A percentile compares a stretch with the other conserved stretches of the same genome.
These are phyloP conservation scores for Bruguiera hainesii DNA, from an alignment of 441 rosid genomes.

Conservation along the genomic window DNA sequence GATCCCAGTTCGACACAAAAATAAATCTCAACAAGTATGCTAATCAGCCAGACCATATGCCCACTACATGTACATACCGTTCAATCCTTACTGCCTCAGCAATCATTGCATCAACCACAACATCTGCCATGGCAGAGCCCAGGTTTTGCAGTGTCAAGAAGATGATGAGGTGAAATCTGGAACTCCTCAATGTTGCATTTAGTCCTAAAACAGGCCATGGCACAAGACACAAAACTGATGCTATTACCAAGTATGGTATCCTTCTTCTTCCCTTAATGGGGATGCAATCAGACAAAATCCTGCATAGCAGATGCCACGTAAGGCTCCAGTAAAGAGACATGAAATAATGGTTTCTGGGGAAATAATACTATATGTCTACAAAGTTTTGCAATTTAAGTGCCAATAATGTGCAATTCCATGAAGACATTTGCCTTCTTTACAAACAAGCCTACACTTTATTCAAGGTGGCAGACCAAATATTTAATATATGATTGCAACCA, in stretches of 20 bases:
- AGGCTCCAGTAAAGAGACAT: conserved; percentile 13
- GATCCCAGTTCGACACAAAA: no score
- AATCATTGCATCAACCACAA: conserved; percentile 92
- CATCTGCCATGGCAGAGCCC: conserved; percentile 97
- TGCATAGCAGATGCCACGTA: conserved; percentile 27
- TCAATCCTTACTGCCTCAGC: conserved; percentile 91
- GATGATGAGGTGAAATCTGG: conserved; percentile 53
- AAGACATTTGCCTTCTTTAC: background rate
- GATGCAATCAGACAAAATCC: conserved; percentile 87
- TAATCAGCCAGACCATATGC: no score
- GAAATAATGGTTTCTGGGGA: background rate
- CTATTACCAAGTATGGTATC: conserved; percentile 73
- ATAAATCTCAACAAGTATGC: no score
- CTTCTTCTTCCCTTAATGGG: conserved; percentile 85
- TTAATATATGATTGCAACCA: no score
- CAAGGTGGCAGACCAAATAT: no score
- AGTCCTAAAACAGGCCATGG: conserved; percentile 88
- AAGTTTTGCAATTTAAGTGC: background rate
- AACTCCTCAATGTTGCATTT: conserved; percentile 47
- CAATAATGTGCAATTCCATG: background rate
- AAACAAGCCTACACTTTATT: no score
- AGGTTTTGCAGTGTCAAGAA: conserved; percentile 81
- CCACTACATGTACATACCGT: conserved; percentile 35
- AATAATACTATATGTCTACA: background rate
- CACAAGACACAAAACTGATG: conserved; percentile 70